Conservation (phyloP, 2,329 filamentous ascomycete genomes). For the Magnaporthiopsis incrustans region DNA sequence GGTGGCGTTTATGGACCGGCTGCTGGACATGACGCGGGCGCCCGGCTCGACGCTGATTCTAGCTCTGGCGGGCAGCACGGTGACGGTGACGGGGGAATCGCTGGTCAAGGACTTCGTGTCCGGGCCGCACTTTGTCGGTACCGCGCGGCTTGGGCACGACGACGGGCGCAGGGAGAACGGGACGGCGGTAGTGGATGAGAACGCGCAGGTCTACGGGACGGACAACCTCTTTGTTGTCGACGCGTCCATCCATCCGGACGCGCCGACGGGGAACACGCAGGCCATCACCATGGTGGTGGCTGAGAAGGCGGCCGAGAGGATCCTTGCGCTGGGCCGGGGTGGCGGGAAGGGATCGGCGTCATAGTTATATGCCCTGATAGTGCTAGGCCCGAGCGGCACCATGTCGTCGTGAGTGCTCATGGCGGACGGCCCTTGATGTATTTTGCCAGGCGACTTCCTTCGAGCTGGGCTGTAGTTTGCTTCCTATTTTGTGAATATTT, state of each 20-base stretch:
- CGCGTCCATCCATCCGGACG: slow-evolving; percentile 60
- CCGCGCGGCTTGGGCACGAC: slow-evolving; percentile 51
- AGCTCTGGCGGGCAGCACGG: slow-evolving; percentile 1
- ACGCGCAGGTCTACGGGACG: slow-evolving; percentile 58
- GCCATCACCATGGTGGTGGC: slow-evolving; percentile 56
- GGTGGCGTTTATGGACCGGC: slow-evolving; percentile 18
- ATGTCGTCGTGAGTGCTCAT: not conserved
- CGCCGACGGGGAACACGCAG: slow-evolving; percentile 60
- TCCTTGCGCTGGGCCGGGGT: slow-evolving; percentile 29
- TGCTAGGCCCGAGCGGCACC: not conserved
- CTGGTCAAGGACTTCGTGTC: slow-evolving; percentile 11
- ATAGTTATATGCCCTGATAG: not conserved
- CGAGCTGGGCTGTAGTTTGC: too few relatives aligned
- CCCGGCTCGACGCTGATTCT: slow-evolving; percentile 18
- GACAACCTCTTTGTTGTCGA: slow-evolving; percentile 64
- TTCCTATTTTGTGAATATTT: too few relatives aligned
- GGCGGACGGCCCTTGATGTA: too few relatives aligned
- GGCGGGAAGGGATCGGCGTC: not conserved
- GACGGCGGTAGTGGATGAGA: slow-evolving; percentile 51
- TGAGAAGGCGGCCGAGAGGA: slow-evolving; percentile 49
- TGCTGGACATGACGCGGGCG: slow-evolving; percentile 19
- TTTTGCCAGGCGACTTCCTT: too few relatives aligned
- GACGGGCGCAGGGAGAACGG: slow-evolving; percentile 44
- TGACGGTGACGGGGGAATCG: slow-evolving; percentile 12
- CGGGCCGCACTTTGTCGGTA: slow-evolving; percentile 31